Evolutionary conservation across 441 rosid genomes (phyloP), one percentile per base, ranked within the genome.

Genomic region (Francoa sonchifolia): DNA sequence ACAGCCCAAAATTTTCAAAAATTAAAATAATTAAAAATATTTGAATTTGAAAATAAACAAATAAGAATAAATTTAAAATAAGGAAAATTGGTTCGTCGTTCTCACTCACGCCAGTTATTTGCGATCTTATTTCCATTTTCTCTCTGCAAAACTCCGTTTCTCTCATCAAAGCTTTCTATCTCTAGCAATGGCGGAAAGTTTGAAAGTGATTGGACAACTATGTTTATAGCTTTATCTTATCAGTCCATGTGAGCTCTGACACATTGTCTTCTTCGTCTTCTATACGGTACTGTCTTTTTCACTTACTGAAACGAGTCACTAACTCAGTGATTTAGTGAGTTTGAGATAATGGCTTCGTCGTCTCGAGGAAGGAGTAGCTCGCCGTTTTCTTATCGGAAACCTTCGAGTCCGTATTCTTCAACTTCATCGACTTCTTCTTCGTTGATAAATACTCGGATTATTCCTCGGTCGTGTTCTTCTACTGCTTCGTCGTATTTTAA

Each of bases 221-320:
- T 75, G 76, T 34, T 40, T 13, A 39, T 49, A 53, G 56, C 68
- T 68, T 76, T 80, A 71, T 59, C 51, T 59, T 50, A 44, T 52
- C 60, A 47, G 48, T 63, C 77, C 96, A 89, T 82, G 94, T 85
- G 94, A 89, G 71, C 65, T 67, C 92, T 79, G 89, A 73, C 86
- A 71, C 72, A 61, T 61, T 69, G 82, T 59, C 67, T 56, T 52
- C 60, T 19, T 48, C 42, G 27, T 32, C 55, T 31, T 47, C 47
- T 43, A 25, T 37, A 23, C 39, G 19, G 32, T 25, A 35, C 35
- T 31, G 54, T 40, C 18, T 9, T 21, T 52, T 15, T 38, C 35
- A 52, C 63, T 55, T 61, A 38, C 31, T 43, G 68, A 61, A 52
- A 44, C 66, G 50, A 61, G 57, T n/a, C n/a, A n/a, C n/a, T n/a